Base-by-base conservation (phyloP, 345 rosid species). In the Bruguiera sexangula region DNA sequence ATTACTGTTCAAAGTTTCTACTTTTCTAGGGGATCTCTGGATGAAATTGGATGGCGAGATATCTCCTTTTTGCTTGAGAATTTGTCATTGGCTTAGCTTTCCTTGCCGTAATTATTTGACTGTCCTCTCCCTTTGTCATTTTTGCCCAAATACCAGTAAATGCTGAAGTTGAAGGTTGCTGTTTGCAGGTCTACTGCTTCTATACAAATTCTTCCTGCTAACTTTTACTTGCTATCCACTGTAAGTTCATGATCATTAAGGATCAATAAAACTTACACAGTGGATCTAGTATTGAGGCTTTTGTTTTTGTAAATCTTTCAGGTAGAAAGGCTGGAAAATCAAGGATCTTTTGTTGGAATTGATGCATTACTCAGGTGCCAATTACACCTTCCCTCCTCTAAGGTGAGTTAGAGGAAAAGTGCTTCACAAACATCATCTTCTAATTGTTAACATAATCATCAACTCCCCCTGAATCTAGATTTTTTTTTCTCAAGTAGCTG, bases 351-450 rank as follows among this genome's bases (percentile, higher is more conserved):
- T 73, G 86, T 84, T 6, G 93, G 92, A 75, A 84, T 89, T 60
- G 93, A 92, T 82, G 92, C 97, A 67, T 77, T 92, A 65, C 91
- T 92, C 43, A 93, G 97, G 59, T 87, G 96, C 76, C 93, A 92
- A 75, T 80, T 92, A 74, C 86, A 86, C 67, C 90, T 92, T 77
- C 96, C 93, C 71, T 87, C 89, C 58, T 74, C 86, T 34, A 82
- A 88, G 88, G 96, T 85, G 61, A 80, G 74, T 62, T 63, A 18
- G 62, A 60, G 59, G 24, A 57, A 64, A 74, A 61, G 34, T 15
- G 43, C 43, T 37, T 37, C 43, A 37, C 43, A 37, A 37, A 37
- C 43, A 37, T 32, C 1, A 32, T 37, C 43, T 37, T 37, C 43
- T 9, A 8, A 37, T 9, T 37, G 43, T 37, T 37, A 37, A 37